A percentile compares a stretch with the other conserved stretches of the same genome.
These are phyloP conservation scores for Recurvomyces mirabilis DNA, from an alignment of 495 filamentous ascomycete genomes.

Conservation along the genomic window DNA sequence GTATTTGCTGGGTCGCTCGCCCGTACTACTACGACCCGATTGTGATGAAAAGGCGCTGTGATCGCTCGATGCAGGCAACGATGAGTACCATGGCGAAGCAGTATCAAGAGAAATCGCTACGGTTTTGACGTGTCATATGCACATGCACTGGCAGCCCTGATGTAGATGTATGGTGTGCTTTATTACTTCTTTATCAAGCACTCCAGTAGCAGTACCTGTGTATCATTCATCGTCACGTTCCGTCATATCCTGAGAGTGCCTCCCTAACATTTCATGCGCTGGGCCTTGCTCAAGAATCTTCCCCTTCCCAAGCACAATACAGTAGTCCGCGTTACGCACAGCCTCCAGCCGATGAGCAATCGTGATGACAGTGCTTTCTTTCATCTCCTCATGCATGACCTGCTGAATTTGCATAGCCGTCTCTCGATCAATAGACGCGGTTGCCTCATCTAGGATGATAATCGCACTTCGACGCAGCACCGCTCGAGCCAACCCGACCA, in stretches of 20 bases:
- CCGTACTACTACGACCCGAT: no score
- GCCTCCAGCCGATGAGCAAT: slow-evolving; percentile 78
- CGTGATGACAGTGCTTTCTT: slow-evolving; percentile 69
- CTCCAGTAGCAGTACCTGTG: no score
- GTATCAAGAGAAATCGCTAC: no score
- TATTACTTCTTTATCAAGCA: no score
- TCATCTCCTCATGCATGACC: slow-evolving; percentile 62
- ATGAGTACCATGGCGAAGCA: no score
- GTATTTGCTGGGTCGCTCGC: no score
- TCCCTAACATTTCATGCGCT: slow-evolving; percentile 18
- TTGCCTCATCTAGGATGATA: slow-evolving; percentile 67
- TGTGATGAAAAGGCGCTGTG: no score
- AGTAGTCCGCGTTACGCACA: slow-evolving; percentile 64
- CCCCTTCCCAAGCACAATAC: slow-evolving; percentile 59
- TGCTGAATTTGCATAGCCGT: slow-evolving; percentile 70
- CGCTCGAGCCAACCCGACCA: slow-evolving; percentile 49
- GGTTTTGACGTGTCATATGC: no score
- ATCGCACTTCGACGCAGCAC: slow-evolving; percentile 47
- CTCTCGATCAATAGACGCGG: slow-evolving; percentile 71
- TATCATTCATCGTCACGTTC: not conserved
- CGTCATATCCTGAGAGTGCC: not conserved
- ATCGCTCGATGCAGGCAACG: no score
- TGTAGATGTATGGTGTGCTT: no score
- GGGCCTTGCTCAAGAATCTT: slow-evolving; percentile 32
- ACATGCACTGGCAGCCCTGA: no score